Conservation (phyloP, 2,329 filamentous ascomycete species). For the Colletotrichum destructivum region DNA sequence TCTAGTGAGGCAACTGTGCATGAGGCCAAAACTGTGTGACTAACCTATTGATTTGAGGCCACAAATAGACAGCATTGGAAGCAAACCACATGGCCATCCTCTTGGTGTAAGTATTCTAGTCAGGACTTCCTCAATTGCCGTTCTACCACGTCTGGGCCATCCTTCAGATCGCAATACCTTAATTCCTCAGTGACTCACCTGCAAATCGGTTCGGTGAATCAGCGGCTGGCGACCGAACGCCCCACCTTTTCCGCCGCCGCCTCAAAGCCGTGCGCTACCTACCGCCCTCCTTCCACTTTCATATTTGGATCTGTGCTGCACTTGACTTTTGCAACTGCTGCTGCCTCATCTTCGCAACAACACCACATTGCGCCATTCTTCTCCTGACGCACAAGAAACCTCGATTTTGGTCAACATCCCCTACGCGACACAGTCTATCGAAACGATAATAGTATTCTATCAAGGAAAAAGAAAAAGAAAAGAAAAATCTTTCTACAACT, state of each 20-base stretch:
- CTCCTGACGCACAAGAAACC: background rate
- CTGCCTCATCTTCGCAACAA: constrained; percentile 4
- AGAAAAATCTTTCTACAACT: background rate
- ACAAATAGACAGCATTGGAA: background rate
- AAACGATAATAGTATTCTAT: background rate
- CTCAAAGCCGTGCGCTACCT: constrained; percentile 15
- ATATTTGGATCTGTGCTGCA: constrained; percentile 4
- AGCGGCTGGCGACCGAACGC: background rate
- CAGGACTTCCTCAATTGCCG: background rate
- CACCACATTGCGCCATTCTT: background rate
- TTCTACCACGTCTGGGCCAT: background rate
- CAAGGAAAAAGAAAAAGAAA: too few relatives aligned
- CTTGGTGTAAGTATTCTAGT: background rate
- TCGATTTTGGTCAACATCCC: background rate
- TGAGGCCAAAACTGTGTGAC: background rate
- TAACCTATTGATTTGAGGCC: too few relatives aligned
- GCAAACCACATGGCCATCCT: background rate
- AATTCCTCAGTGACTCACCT: background rate
- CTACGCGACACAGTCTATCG: background rate
- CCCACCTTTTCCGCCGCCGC: constrained; percentile 17
- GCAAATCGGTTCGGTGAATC: background rate
- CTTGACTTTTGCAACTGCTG: background rate
- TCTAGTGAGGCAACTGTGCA: background rate
- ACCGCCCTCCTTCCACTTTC: constrained; percentile 10
- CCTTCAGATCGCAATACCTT: background rate